Evolutionary conservation across 441 rosid species (phyloP).

Genomic region (Pelargonium cotyledonis): DNA sequence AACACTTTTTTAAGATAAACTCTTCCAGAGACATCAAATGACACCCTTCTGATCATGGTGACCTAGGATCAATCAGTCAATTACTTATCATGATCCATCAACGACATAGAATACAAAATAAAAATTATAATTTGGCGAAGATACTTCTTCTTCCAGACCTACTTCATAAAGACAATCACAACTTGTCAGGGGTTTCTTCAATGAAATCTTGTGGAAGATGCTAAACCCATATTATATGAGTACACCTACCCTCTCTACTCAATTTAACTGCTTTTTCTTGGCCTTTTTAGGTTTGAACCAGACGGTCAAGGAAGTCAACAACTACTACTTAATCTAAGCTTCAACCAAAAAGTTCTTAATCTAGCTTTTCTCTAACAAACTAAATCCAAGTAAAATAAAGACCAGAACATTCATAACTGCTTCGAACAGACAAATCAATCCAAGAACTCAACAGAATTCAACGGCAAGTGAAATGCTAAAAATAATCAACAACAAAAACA

Average conservation of each 20-base stretch:
- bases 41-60: not conserved
- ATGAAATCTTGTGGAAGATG: not conserved
- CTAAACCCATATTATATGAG: not conserved
- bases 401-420: not conserved
- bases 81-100: not conserved
- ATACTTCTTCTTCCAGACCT: not conserved
- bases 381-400: not conserved
- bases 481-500: not conserved
- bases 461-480: not conserved
- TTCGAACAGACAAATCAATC: not conserved
- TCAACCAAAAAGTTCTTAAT: not conserved
- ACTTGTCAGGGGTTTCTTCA: not conserved
- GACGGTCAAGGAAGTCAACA: not conserved
- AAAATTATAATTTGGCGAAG: too few relatives aligned
- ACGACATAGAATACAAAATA: not conserved
- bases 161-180: not conserved
- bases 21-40: not conserved
- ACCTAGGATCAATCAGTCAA: conserved; percentile 3
- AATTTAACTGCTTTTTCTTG: not conserved
- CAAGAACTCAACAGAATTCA: not conserved
- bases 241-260: not conserved
- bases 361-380: not conserved
- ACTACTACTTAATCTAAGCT: not conserved
- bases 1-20: not conserved
- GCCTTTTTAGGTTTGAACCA: not conserved